Base-by-base conservation (phyloP, 305 asterid species). In the Euphrasia arctica region DNA sequence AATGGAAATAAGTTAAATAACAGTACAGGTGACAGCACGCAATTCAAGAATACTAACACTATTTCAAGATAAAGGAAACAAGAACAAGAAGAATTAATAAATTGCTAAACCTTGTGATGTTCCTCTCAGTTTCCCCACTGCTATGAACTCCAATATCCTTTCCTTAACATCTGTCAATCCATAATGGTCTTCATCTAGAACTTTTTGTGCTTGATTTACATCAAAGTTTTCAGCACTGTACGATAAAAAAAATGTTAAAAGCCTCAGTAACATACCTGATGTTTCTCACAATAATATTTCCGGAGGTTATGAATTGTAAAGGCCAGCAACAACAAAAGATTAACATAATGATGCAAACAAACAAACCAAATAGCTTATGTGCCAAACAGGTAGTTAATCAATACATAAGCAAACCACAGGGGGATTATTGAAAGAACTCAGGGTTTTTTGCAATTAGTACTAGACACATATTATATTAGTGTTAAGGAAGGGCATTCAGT, bases 61-160 rank as follows among this genome's bases (percentile, higher is more conserved):
- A 58, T 60, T 65, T 70, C 42, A 36, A 78, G 27, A 69, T 25
- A 70, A 60, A 54, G 1, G 63, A 66, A 71, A 41, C 50, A 54
- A 52, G 36, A 1, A 49, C 69, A 72, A 9, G 51, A 14, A 49
- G 25, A 57, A 54, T 49, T 31, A 22, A 49, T 49, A 13, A 69
- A 68, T 7, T 25, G 72, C 12, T 92, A 68, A 75, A 93, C 99
- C 99, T 88, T 94, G 99, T 49, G 99, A 78, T 48, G 85, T 80
- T 83, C 97, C 99, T 79, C 99, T 88, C 70, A 94, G 88, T 76
- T 86, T 94, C 66, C 99, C 99, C 68, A 94, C 99, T 39, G 99
- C 99, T 74, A 94, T 94, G 77, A 94, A 94, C 71, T 93, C 99
- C 87, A 94, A 62, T 67, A 94, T 94, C 85, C 99, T 83, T 77